Evolutionary conservation across 441 rosid species (phyloP), one percentile per base, ranked within the genome.

Genomic region (Pelargonium myrrhifolium): DNA sequence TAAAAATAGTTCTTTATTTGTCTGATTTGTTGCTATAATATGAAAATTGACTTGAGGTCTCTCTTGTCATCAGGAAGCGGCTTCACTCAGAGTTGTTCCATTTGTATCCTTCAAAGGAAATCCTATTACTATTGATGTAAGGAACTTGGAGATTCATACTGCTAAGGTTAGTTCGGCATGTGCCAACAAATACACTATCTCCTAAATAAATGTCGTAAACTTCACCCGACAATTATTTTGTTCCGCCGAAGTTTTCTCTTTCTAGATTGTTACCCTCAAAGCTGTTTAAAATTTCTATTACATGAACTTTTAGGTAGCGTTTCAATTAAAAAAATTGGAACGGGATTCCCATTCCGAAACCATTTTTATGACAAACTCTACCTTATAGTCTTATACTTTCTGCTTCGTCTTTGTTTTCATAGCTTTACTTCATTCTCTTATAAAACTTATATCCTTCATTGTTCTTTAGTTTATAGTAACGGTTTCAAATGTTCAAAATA

Each of bases 61-160:
- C 73, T 59, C 22, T n/a, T 56, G 42, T 74, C 62, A 72, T 31
- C 79, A 92, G 97, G 98, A 89, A 79, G 93, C 89, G 56, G 87
- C 97, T 72, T 87, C 94, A 72, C 81, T 80, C 55, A 90, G 91
- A 78, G 82, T 80, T 65, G 80, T 93, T 72, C 86, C 92, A 47
- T 78, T 70, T 26, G 79, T 84, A 61, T 87, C 93, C 68, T 85
- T 86, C 77, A 84, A 84, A 78, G 75, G 64, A 78, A 77, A 79
- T 81, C 94, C 89, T n/a, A 71, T 93, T 39, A 39, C 75, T 47
- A 68, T 93, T 31, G 96, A 93, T 80, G 80, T 84, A 17, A 93
- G 83, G 79, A 74, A 76, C 56, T 70, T 86, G 83, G 84, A 78
- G 39, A 62, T 73, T 76, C 84, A 83, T 76, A 73, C 76, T 26